phyloP scores from a whole-genome alignment of 2,329 filamentous ascomycete species.

The Diaporthe velutina region DNA sequence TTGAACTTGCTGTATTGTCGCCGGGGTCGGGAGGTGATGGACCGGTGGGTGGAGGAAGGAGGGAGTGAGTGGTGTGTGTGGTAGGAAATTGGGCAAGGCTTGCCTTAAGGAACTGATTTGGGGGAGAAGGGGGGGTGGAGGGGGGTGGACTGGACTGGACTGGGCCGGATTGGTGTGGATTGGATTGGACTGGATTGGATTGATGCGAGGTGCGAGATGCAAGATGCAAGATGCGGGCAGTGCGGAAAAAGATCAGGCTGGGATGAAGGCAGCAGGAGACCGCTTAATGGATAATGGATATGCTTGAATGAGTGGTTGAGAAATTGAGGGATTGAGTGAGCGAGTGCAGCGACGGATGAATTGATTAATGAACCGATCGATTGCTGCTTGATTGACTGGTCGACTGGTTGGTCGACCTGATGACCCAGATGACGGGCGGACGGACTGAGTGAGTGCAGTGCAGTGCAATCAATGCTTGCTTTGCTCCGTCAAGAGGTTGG shows the following conservation, averaged over 20 bases:
- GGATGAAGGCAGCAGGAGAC: constrained; percentile 8
- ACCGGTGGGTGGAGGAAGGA: constrained; percentile 24
- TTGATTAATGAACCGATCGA: constrained; percentile 3
- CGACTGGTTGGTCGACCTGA: background rate
- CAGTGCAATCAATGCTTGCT: background rate
- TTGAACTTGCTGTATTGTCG: constrained; percentile 12
- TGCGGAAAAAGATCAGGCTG: constrained; percentile 18
- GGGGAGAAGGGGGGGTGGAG: constrained; percentile 17
- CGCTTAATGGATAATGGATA: background rate
- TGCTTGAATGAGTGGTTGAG: background rate
- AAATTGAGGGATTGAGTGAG: background rate
- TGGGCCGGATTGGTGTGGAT: background rate
- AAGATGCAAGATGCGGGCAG: constrained; percentile 28
- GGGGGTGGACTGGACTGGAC: background rate
- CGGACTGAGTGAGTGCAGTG: background rate
- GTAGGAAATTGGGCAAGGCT: constrained; percentile 27
- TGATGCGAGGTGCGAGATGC: constrained; percentile 30
- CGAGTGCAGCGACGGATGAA: constrained; percentile 14
- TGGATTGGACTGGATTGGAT: constrained; percentile 11
- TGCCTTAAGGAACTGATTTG: constrained; percentile 29
- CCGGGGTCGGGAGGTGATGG: constrained; percentile 22
- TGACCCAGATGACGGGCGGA: constrained; percentile 3
- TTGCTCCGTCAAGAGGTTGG: background rate
- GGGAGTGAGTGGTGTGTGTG: background rate
- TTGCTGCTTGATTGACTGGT: constrained; percentile 12